Evolutionary conservation across 257 asterid genomes (phyloP), one percentile per base, ranked within the genome.

Genomic region (Euphrasia confusa): DNA sequence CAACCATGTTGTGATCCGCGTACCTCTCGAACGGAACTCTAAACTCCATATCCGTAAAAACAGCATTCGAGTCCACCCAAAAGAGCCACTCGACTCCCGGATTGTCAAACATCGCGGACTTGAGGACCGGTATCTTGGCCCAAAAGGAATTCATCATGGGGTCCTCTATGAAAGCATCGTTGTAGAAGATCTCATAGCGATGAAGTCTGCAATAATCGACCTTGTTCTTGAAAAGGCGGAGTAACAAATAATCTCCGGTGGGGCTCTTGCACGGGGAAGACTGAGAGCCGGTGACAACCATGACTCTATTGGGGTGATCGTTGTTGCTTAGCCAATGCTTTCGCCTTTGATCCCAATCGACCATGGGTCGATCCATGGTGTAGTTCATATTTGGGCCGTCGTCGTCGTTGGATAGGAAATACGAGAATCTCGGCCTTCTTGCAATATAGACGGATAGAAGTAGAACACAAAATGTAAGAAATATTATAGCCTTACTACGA

Each of bases 11-110:
- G 28, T 84, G 81, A 59, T 33, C 72, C 64, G 60, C 72, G 82
- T 89, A 89, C 14, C 80, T 74, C 17, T 67, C 85, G 72, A 89
- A 47, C 1, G 95, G 97, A 2, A 86, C 72, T 65, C 68, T 77
- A 53, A 89, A 89, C 62, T 83, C 95, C 97, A 90, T 90, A 45
- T 90, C 97, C 10, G 97, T 90, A 61, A 90, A 69, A 0, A 85
- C 88, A 3, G 95, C 95, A 62, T 90, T 95, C 42, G 95, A 87
- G 57, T 90, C 97, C 10, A 90, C 89, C 97, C 97, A 89, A 94
- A 95, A 89, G 80, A 89, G 81, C 97, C 95, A 89, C 74, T 89
- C 95, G 52, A 75, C 80, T 67, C 84, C 91, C 12, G 94, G 97
- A 55, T 89, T 95, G 64, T 94, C 91, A 65, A 86, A n/a, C 97